Evolutionary conservation across 163 green algal genomes (phyloP), one percentile per base, ranked within the genome.

Genomic region (Chlamydomonas reinhardtii): DNA sequence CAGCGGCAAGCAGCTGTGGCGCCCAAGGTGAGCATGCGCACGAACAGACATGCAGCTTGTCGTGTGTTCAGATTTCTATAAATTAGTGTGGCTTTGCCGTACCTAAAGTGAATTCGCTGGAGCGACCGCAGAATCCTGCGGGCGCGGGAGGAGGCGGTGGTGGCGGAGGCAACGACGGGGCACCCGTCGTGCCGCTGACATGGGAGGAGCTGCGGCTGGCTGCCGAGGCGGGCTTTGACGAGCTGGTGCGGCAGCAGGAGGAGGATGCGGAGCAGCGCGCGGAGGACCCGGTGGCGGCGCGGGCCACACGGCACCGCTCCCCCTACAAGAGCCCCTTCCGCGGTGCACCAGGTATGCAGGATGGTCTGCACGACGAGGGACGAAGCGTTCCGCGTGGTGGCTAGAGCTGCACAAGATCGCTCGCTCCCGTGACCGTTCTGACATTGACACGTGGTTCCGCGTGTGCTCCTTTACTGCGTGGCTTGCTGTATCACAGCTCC

Each of bases 151-250:
- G 22, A n/a, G n/a, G n/a, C n/a, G n/a, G n/a, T n/a, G n/a, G n/a
- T n/a, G n/a, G n/a, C 72, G 35, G 82, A 32, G 39, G 15, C 27
- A 22, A 4, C 22, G 61, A 54, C 34, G 79, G 64, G 4, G 69
- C 52, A 25, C 85, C 74, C 15, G 62, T 80, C 80, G 76, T 76
- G 39, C 82, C 89, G 0, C 72, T 94, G 39, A 93, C 92, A 1
- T 94, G 92, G 92, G 82, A 92, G 31, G 82, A 94, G 83, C 89
- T 94, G n/a, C 91, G 91, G 39, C 48, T 94, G 39, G 92, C 92
- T 54, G 92, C 92, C 16, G 90, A 94, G 86, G 90, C 84, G 32
- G 92, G 92, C 12, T 94, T 94, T 91, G 92, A 94, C 54, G 89
- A 93, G 87, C 87, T 94, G 72, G 65, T 94, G 59, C 76, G 73